phyloP scores from a whole-genome alignment of 139 green algal genomes.

The Deuterostichococcus epilithicus region DNA sequence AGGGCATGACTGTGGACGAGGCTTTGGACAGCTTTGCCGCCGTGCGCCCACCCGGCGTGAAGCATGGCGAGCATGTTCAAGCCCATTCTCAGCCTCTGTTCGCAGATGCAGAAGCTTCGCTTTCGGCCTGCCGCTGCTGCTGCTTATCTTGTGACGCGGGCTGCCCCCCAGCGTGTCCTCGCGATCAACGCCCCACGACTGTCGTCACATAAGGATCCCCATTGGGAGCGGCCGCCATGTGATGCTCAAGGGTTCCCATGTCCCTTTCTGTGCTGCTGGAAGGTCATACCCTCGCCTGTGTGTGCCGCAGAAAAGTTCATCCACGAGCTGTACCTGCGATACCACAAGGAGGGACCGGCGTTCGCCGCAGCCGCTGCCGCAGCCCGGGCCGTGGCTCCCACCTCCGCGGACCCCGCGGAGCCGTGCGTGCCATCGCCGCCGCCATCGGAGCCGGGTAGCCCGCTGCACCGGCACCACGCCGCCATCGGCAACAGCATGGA shows the following conservation, averaged over 20 bases:
- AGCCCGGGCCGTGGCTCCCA: background rate
- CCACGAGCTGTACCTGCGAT: background rate
- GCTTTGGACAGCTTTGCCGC: constrained; percentile 66
- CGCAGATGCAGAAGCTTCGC: too few relatives aligned
- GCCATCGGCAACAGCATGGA: background rate
- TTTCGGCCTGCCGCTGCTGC: too few relatives aligned
- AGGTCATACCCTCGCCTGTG: background rate
- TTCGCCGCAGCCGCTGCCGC: background rate
- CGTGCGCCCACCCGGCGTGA: constrained; percentile 70
- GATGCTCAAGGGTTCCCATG: too few relatives aligned
- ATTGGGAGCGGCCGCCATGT: too few relatives aligned
- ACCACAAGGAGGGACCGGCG: background rate
- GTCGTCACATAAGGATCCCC: too few relatives aligned
- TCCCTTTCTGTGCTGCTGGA: too few relatives aligned
- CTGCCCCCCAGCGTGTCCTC: too few relatives aligned
- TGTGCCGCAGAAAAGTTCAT: background rate
- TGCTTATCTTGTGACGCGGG: too few relatives aligned
- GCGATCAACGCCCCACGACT: too few relatives aligned
- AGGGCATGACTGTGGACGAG: constrained; percentile 56
- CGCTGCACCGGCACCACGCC: background rate
- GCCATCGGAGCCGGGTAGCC: background rate
- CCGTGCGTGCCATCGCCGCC: background rate
- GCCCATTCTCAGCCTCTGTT: constrained; percentile 5
- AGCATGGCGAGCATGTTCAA: constrained; percentile 45
- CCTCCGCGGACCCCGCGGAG: background rate